Percentiles rank a stretch among this genome's conserved stretches.
These are phyloP conservation scores for Centella asiatica DNA, from an alignment of 129 eudicot genomes.

Conservation along the genomic window DNA sequence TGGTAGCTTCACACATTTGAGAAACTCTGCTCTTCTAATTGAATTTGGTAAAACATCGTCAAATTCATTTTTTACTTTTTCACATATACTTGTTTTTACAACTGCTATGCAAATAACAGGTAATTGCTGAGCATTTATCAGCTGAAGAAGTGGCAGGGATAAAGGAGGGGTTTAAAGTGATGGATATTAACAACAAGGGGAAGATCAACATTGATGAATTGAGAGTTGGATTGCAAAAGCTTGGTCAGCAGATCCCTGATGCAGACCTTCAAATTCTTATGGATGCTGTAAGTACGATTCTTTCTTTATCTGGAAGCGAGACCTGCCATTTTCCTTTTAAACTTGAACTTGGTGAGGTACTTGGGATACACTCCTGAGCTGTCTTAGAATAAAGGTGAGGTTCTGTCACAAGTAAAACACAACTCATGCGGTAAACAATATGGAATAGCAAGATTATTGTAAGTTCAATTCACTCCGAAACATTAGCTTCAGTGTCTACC, in stretches of 20 bases:
- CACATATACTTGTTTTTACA: not conserved
- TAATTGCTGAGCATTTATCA: constrained; percentile 38
- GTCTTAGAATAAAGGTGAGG: too few relatives aligned
- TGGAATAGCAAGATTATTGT: not conserved
- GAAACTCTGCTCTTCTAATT: not conserved
- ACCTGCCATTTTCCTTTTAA: not conserved
- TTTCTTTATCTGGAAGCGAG: not conserved
- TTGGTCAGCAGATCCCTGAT: constrained; percentile 40
- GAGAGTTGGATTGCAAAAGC: constrained; percentile 32
- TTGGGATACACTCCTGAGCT: too few relatives aligned
- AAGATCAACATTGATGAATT: constrained; percentile 27
- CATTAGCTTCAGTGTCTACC: not conserved
- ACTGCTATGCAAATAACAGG: constrained; percentile 16
- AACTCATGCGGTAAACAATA: not conserved
- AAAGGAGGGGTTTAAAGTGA: constrained; percentile 28
- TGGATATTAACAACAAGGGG: constrained; percentile 35
- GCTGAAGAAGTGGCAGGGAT: constrained; percentile 38
- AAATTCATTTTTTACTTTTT: not conserved
- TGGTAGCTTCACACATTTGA: not conserved
- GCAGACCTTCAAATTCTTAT: constrained; percentile 29
- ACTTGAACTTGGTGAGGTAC: not conserved
- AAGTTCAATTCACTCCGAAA: not conserved
- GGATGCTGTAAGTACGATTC: constrained; percentile 29
- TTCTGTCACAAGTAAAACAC: not conserved
- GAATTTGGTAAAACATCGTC: not conserved